Percentiles rank a stretch among this genome's conserved stretches.
phyloP scores from a whole-genome alignment of 768 basidiomycete genomes.

The Russula emetica region DNA sequence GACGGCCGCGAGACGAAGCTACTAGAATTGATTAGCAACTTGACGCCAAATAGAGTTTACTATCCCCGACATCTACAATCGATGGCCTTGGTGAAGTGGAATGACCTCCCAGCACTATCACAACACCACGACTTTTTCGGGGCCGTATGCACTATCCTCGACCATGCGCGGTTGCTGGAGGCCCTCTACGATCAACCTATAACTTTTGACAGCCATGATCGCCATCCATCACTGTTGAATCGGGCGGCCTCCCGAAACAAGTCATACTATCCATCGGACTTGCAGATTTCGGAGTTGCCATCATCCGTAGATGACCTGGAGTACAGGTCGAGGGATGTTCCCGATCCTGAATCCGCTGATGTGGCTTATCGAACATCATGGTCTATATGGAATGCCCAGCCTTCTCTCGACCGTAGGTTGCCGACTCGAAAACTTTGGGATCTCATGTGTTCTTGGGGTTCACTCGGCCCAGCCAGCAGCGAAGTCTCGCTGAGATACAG shows the following conservation, averaged over 20 bases:
- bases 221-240: not conserved
- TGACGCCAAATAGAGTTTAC: conserved; percentile 13
- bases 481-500: not conserved
- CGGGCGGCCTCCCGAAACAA: conserved; percentile 8
- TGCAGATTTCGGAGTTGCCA: not conserved
- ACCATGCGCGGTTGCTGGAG: conserved; percentile 9
- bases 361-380: conserved; percentile 3
- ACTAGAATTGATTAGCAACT: conserved; percentile 1
- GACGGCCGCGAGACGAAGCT: not conserved
- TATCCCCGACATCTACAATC: conserved; percentile 10
- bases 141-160: not conserved
- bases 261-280: conserved; percentile 9
- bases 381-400: conserved; percentile 2
- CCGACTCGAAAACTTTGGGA: not conserved
- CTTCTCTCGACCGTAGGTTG: not conserved
- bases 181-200: not conserved
- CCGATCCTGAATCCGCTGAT: not conserved
- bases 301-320: not conserved
- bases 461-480: not conserved
- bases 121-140: conserved; percentile 14
- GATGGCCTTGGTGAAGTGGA: conserved; percentile 10
- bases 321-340: conserved; percentile 10
- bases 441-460: not conserved
- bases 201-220: not conserved
- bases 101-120: conserved; percentile 8